Evolutionary conservation across 192 early-diverging fungal species (phyloP), one percentile per base, ranked within the genome.

Genomic region (Dissophora ornata): DNA sequence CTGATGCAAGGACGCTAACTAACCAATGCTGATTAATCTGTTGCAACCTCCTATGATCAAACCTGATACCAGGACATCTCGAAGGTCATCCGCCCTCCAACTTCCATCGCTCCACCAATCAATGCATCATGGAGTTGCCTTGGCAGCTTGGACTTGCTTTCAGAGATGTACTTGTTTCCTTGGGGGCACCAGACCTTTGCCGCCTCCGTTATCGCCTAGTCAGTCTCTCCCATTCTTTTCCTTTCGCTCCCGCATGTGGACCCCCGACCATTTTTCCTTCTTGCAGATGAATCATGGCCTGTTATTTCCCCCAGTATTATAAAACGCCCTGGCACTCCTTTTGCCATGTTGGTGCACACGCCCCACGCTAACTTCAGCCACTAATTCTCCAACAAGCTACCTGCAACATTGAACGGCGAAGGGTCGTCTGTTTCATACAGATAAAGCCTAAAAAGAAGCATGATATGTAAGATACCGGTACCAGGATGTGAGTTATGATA

Each of bases 351-450:
- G 18, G 56, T 69, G 48, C 56, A 52, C 13, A 58, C 41, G 34
- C 66, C 48, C 57, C 66, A 69, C 19, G 66, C 66, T 13, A 47
- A 59, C 40, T 58, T 57, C 18, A 69, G 66, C 55, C 66, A 69
- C 56, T 57, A 59, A 30, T 21, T 34, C 32, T 69, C 57, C 28
- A 32, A 50, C 28, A 69, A 29, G 22, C 56, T 52, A 52, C 49
- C 41, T 18, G 57, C 49, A 44, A 69, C 49, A 52, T 50, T 36
- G 48, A 69, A 69, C 12, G 66, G 48, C 33, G 57, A 69, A 29
- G 66, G 66, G 25, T 58, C 51, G 21, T 50, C 22, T 34, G 66
- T 69, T 36, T 69, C 57, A 41, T 44, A 69, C 26, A 69, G 44
- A 33, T 44, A 40, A 21, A 69, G 56, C 66, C 55, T 67, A 41